Conservation (phyloP, 345 rosid species). For the Excoecaria cochinchinensis region DNA sequence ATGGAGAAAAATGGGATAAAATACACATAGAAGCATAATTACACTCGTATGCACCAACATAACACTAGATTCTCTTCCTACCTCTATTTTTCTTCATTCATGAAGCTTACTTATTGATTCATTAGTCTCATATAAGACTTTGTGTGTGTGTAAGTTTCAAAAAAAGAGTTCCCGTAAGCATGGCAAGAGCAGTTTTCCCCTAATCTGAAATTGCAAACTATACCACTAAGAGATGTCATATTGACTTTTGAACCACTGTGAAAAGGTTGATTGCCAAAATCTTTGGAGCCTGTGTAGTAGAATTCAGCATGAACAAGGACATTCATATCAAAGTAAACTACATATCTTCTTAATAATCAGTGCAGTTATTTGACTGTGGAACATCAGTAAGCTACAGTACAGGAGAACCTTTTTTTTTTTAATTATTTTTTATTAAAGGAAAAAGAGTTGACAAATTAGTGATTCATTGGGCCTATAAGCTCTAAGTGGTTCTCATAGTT, state of each 20-base stretch:
- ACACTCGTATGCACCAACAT: background rate
- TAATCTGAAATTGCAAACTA: background rate
- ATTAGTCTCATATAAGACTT: background rate
- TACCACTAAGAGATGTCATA: background rate
- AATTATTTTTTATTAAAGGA: background rate
- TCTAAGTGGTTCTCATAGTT: background rate
- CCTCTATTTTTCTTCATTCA: background rate
- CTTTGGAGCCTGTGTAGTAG: background rate
- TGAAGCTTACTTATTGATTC: background rate
- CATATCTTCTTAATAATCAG: background rate
- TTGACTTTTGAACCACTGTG: background rate
- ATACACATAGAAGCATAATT: background rate
- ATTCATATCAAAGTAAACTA: background rate
- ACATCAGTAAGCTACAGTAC: background rate
- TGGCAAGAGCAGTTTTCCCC: background rate
- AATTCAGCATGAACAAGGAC: background rate
- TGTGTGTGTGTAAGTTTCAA: background rate
- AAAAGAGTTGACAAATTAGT: background rate
- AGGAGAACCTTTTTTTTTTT: background rate
- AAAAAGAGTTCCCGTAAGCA: background rate
- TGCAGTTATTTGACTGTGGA: background rate
- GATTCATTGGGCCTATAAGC: background rate
- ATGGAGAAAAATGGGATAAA: background rate
- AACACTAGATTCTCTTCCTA: background rate
- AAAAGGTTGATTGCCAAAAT: background rate